Conservation (phyloP, 2,329 filamentous ascomycete genomes). For the Botrytis aclada region DNA sequence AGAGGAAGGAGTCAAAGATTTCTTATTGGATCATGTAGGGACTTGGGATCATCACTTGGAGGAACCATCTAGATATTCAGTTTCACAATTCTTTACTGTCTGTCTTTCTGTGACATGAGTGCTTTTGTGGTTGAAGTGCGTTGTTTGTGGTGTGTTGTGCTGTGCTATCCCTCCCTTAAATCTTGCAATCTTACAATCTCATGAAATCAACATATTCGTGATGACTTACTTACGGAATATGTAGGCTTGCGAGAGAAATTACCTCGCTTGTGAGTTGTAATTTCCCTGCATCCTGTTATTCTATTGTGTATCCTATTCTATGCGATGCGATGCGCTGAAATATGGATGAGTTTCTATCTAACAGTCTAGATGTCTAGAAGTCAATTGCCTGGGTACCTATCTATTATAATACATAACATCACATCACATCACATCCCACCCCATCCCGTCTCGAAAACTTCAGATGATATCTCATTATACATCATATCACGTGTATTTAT, state of each 20-base stretch:
- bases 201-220: not conserved
- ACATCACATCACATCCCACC: no score
- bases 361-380: not conserved
- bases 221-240: not conserved
- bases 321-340: not conserved
- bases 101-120: not conserved
- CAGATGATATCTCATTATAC: not conserved
- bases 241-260: rapidly evolving
- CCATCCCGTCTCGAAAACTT: not conserved
- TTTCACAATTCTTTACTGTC: not conserved
- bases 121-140: not conserved
- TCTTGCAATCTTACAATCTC: not conserved
- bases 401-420: not conserved
- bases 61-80: not conserved
- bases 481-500: not conserved
- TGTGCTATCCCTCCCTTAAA: not conserved
- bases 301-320: not conserved
- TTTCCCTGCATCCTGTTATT: not conserved
- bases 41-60: not conserved
- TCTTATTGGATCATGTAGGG: not conserved
- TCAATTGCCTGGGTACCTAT: no score
- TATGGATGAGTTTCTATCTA: not conserved
- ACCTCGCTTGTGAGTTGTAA: not conserved
- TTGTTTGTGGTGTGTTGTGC: not conserved
- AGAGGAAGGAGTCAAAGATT: not conserved